These are phyloP conservation scores for Exophiala lecanii-corni DNA, from an alignment of 2,329 filamentous ascomycete genomes.

Conservation along the genomic window DNA sequence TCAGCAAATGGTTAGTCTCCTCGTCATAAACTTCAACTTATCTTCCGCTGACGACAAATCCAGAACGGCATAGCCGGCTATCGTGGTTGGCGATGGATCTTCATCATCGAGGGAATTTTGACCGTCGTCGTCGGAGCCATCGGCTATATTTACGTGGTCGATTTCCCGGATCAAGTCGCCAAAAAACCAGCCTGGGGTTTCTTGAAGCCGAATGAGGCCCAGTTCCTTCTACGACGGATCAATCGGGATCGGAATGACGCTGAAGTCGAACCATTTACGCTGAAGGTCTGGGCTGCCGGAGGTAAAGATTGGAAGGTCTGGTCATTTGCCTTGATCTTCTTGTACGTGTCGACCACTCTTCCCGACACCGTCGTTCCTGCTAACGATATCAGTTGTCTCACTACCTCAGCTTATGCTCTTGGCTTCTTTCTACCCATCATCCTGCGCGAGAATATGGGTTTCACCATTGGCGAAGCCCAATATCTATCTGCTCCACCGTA, in stretches of 20 bases:
- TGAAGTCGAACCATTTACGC: slow-evolving; percentile 43
- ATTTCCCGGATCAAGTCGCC: slow-evolving; percentile 33
- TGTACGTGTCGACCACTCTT: no score
- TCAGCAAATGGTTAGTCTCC: slow-evolving; percentile 31
- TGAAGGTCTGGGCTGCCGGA: slow-evolving; percentile 45
- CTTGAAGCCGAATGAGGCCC: slow-evolving; percentile 25
- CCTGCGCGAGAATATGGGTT: slow-evolving; percentile 60
- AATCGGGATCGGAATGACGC: slow-evolving; percentile 52
- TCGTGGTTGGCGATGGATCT: slow-evolving; percentile 19
- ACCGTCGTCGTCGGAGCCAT: slow-evolving; percentile 26
- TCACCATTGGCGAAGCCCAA: slow-evolving; percentile 59
- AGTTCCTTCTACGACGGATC: slow-evolving; percentile 40
- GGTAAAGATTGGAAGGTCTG: slow-evolving; percentile 51
- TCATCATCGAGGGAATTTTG: slow-evolving; percentile 24
- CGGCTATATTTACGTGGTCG: slow-evolving; percentile 34
- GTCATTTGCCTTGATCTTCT: slow-evolving; percentile 50
- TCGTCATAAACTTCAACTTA: not conserved
- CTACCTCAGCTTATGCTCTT: slow-evolving; percentile 69
- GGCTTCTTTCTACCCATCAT: slow-evolving; percentile 78
- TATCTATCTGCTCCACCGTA: slow-evolving; percentile 70
- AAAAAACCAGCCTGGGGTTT: slow-evolving; percentile 32
- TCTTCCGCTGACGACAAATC: not conserved
- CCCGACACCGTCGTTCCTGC: not conserved
- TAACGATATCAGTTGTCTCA: slow-evolving; percentile 45
- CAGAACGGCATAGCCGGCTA: slow-evolving; percentile 9